Base-by-base conservation (phyloP, 1,284 basidiomycete genomes). In the Ustilago shanxiensis region DNA sequence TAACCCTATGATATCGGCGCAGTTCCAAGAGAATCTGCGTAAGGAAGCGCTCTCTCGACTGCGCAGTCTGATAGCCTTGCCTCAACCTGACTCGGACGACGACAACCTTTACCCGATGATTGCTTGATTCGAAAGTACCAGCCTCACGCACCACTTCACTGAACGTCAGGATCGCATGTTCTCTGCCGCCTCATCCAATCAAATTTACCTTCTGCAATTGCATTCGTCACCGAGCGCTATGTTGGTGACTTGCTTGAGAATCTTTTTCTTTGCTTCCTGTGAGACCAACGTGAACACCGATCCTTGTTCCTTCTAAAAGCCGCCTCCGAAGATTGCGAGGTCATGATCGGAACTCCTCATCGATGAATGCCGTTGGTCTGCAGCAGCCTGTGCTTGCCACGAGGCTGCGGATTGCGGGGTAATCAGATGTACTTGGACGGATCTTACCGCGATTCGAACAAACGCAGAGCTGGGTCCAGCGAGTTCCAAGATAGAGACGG, bases 101-200 rank as follows among this genome's bases (percentile, higher is more conserved):
- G 73, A 76, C 55, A 72, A 71, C 41, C 60, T 76, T 5, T 76
- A 76, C 18, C 65, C 68, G 2, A 59, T 76, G 49, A 71, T 76
- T 28, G 73, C 73, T 2, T 76, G 54, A 69, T 24, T 33, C 14
- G 3, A n/a, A 35, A 52, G 51, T 29, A 33, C 8, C 7, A 13
- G 20, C 35, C 20, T 24, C 6, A 28, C 22, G 8, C 2, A 31
- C 26, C n/a, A 44, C 18, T 20, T 9, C 41, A 20, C 37, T n/a
- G n/a, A 41, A 33, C 31, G 31, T 11, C 31, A 33, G 11, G 31
- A 33, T 11, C 6, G 31, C 31, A 11, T 33, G 5, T 33, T 11
- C 6, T 5, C 31, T 6, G 5, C 31, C 5, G 11, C 31, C 31
- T 33, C 31, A 11, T 33, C 18, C 37, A 16, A n/a, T 16, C 37